Evolutionary conservation across 371 early-diverging fungal species (phyloP), one percentile per base, ranked within the genome.

Genomic region (Rhizopus arrhizus): DNA sequence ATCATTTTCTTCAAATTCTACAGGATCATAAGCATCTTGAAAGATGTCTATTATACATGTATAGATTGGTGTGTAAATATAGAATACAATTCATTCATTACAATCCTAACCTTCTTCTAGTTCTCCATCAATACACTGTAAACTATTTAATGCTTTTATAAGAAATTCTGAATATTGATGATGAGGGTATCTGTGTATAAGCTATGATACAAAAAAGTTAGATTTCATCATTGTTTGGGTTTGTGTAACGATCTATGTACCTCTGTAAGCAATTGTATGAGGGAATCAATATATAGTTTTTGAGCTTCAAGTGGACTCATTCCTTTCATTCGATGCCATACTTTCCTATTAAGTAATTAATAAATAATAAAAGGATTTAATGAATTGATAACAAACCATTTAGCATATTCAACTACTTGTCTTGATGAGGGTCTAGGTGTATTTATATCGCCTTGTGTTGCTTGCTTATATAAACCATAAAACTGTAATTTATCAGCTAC

Each of bases 391-490:
- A 4, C 43, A 13, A 43, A 68, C 70, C 70, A 70, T 52, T 70
- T 70, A 3, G 70, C 70, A 40, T 62, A 68, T 16, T 68, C 62
- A 0, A 68, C 62, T 9, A 64, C 55, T 52, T 72, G 61, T 46
- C 57, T 58, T 29, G 68, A 68, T 43, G 68, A 68, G 28, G 62
- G 72, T 66, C 56, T 73, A 35, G 75, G 65, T 12, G 80, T 80
- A 36, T 65, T 66, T 66, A 83, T 77, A 62, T 90, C 87, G 15
- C 92, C 92, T 29, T 78, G 74, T 42, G 75, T 85, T 35, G 80
- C 84, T 69, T 93, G 92, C 81, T 92, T 92, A 82, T 79, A 92
- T 53, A 82, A 69, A 5, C 77, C 85, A 74, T 92, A 92, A 10
- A 92, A 80, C 58, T 76, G 51, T 15, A 93, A 75, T 56, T 89